Evolutionary conservation across 768 basidiomycete genomes (phyloP).

Genomic region (Lactarius pseudohatsudake): DNA sequence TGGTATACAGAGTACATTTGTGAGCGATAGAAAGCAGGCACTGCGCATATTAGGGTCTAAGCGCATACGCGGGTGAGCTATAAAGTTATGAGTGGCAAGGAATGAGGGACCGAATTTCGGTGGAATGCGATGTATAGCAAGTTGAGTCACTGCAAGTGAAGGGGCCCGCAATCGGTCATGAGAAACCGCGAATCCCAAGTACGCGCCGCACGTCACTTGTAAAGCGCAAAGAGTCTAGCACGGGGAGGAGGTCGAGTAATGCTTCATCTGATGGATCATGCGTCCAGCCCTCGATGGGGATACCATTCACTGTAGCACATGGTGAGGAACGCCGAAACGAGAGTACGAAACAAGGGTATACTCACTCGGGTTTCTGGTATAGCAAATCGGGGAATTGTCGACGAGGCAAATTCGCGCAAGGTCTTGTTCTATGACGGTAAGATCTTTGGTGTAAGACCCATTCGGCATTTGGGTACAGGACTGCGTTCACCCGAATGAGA

Average conservation of each 20-base stretch:
- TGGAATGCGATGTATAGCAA: slow-evolving; percentile 14
- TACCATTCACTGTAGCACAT: slow-evolving; percentile 79
- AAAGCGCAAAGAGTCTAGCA: slow-evolving; percentile 94
- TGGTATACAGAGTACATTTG: slow-evolving; percentile 30
- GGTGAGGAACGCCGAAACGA: slow-evolving; percentile 3
- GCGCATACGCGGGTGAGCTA: slow-evolving; percentile 24
- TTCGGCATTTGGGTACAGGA: slow-evolving; percentile 91
- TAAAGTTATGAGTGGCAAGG: slow-evolving; percentile 24
- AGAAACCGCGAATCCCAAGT: slow-evolving; percentile 68
- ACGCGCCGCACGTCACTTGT: slow-evolving; percentile 93
- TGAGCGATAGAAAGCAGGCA: slow-evolving; percentile 22
- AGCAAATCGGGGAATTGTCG: slow-evolving; percentile 94
- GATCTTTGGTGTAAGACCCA: slow-evolving; percentile 93
- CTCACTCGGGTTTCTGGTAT: slow-evolving; percentile 89
- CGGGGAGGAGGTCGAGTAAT: slow-evolving; percentile 89
- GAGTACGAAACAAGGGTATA: slow-evolving; percentile 11
- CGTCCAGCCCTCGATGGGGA: slow-evolving; percentile 99
- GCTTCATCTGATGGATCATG: slow-evolving; percentile 97
- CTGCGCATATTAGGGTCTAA: slow-evolving; percentile 25
- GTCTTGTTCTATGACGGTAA: slow-evolving; percentile 84
- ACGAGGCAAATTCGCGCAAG: slow-evolving; percentile 91
- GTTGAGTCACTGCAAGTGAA: not conserved
- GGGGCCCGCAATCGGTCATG: slow-evolving; percentile 34
- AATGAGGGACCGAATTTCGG: slow-evolving; percentile 10
- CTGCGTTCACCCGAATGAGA: slow-evolving; percentile 40